Conservation (phyloP, 2,329 filamentous ascomycete species). For the Aureobasidium sp. region DNA sequence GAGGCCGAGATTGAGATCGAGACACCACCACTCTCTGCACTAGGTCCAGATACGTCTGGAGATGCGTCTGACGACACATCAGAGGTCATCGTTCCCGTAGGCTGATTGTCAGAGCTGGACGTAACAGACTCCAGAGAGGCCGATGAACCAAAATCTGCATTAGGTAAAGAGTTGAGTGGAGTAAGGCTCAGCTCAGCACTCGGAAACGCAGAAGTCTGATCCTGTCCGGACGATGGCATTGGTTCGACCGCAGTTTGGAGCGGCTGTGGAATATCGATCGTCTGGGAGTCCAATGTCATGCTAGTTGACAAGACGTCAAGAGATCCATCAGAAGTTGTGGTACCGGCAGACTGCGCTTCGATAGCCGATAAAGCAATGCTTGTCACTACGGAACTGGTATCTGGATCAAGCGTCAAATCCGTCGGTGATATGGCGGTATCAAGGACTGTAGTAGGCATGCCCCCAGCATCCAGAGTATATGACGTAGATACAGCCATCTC, state of each 20-base stretch:
- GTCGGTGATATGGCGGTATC: neutral
- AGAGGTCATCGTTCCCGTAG: neutral
- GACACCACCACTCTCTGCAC: neutral
- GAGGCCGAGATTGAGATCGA: neutral
- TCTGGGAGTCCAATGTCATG: neutral
- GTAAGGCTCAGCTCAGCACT: neutral
- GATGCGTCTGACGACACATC: neutral
- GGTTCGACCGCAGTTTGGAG: neutral
- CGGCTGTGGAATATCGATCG: neutral
- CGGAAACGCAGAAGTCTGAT: neutral
- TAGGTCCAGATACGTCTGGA: neutral
- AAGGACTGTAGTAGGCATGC: neutral
- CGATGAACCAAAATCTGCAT: neutral
- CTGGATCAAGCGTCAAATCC: neutral
- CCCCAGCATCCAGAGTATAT: neutral
- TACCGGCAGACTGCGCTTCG: neutral
- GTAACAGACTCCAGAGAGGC: neutral
- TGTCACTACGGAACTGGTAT: neutral
- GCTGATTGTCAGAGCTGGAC: neutral
- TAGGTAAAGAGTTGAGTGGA: neutral
- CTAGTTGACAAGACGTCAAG: neutral
- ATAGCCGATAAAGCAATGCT: neutral
- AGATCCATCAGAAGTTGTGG: neutral
- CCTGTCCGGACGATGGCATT: neutral
- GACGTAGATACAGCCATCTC: neutral